Evolutionary conservation across 108 stramenopile species (phyloP), one percentile per base, ranked within the genome.

Genomic region (Nitzschia sp.): DNA sequence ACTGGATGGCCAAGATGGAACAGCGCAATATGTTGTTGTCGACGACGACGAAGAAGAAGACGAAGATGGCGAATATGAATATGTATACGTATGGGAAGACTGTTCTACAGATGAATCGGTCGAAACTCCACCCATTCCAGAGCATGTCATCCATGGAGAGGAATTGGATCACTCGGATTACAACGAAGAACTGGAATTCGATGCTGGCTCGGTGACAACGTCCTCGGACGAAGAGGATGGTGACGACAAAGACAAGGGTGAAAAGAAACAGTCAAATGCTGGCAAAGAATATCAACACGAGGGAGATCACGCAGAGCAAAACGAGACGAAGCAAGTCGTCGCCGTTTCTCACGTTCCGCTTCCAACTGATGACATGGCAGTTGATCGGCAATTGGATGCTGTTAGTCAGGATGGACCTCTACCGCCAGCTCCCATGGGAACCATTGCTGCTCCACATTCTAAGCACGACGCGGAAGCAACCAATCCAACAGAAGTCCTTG

Each of bases 201-300:
- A 50, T 50, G 29, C 29, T 7, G 25, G 15, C 11, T 54, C 53
- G 2, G 53, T 3, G 12, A 37, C 26, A 12, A 39, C 40, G 29
- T 59, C 57, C 26, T 10, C 15, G 15, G 58, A 40, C 11, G 38
- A 59, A 34, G 58, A 59, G 26, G 58, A 59, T 17, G 58, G 39
- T 6, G 34, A 59, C 15, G 40, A 38, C 1, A 5, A 38, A n/a
- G 39, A 37, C 8, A 37, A 41, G 2, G 29, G 34, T 37, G 58
- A 59, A 5, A 26, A 41, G 20, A 15, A 59, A 41, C 40, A 20
- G 24, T 53, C 9, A 9, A 44, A 44, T 19, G 12, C 8, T 37
- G 29, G 29, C 5, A 25, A 59, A 15, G 34, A 38, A 12, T 6
- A 3, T 6, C 29, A 39, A 14, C 17, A 40, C 34, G 6, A 26